Conservation (phyloP, 225 moss, liverwort and hornwort genomes). For the Pseudoscleropodium purum region DNA sequence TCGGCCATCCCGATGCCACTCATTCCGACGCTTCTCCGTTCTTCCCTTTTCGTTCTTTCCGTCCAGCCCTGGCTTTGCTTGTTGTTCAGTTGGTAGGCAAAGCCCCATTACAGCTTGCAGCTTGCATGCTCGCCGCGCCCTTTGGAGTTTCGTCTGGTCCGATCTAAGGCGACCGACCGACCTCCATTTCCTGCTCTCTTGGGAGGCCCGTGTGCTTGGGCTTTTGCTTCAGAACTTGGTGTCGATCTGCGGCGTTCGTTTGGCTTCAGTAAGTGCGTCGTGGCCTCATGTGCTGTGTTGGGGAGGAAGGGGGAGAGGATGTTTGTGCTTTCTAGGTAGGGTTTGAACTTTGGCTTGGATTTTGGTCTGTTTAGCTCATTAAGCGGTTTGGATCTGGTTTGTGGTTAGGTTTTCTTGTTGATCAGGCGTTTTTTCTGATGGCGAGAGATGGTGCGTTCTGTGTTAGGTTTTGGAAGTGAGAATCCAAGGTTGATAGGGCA, state of each 20-base stretch:
- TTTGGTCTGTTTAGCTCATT: neutral
- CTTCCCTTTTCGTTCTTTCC: neutral
- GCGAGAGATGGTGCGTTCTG: neutral
- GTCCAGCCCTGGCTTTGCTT: neutral
- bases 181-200: neutral
- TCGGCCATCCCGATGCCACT: neutral
- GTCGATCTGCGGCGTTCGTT: neutral
- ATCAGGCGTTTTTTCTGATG: neutral
- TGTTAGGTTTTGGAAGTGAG: slow-evolving; percentile 20
- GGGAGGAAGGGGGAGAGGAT: neutral
- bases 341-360: neutral
- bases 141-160: neutral
- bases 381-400: slow-evolving; percentile 15
- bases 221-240: neutral
- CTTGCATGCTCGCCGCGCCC: neutral
- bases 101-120: neutral
- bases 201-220: neutral
- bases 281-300: neutral
- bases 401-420: neutral
- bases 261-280: neutral
- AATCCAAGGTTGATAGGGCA: neutral
- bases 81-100: neutral
- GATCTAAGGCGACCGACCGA: neutral
- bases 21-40: neutral
- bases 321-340: neutral